A percentile compares a stretch with the other conserved stretches of the same genome.
Conservation (phyloP, 2,329 filamentous ascomycete species). For the Beauveria sp. region DNA sequence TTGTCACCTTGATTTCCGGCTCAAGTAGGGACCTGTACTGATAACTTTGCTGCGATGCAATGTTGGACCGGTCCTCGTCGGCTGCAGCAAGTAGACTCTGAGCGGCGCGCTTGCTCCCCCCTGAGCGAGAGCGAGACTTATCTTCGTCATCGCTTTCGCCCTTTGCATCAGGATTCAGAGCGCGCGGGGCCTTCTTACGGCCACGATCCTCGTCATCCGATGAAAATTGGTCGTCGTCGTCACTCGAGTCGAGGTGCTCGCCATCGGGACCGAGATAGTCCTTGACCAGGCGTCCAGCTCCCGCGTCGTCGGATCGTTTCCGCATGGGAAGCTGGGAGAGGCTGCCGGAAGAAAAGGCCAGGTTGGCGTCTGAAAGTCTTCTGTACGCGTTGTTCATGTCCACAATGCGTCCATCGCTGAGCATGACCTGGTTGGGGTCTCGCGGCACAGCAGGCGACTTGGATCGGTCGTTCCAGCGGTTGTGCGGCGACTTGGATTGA, state of each 20-base stretch:
- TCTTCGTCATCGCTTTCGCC: conserved; percentile 26
- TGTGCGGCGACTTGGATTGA: conserved; percentile 48
- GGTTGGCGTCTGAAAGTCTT: conserved; percentile 62
- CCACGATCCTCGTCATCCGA: conserved; percentile 65
- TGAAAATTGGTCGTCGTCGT: conserved; percentile 56
- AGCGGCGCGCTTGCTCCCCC: conserved; percentile 34
- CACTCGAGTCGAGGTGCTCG: conserved; percentile 60
- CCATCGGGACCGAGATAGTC: conserved; percentile 60
- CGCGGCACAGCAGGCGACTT: conserved; percentile 28
- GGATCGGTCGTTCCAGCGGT: conserved; percentile 35
- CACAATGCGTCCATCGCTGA: conserved; percentile 54
- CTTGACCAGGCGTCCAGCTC: conserved; percentile 55
- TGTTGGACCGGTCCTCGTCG: conserved; percentile 63
- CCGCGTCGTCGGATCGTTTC: conserved; percentile 37
- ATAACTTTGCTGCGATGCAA: conserved; percentile 43
- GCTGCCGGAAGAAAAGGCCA: conserved; percentile 55
- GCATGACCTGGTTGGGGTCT: conserved; percentile 34
- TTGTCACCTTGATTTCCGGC: conserved; percentile 58
- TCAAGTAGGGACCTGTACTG: conserved; percentile 60
- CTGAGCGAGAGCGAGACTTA: conserved; percentile 23
- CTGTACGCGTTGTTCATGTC: conserved; percentile 65
- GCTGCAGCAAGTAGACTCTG: conserved; percentile 64
- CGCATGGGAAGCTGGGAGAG: conserved; percentile 54
- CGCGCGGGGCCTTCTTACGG: conserved; percentile 46
- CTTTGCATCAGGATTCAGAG: conserved; percentile 33